phyloP scores from a whole-genome alignment of 1,284 basidiomycete genomes.

The Phenoliferia sp. region DNA sequence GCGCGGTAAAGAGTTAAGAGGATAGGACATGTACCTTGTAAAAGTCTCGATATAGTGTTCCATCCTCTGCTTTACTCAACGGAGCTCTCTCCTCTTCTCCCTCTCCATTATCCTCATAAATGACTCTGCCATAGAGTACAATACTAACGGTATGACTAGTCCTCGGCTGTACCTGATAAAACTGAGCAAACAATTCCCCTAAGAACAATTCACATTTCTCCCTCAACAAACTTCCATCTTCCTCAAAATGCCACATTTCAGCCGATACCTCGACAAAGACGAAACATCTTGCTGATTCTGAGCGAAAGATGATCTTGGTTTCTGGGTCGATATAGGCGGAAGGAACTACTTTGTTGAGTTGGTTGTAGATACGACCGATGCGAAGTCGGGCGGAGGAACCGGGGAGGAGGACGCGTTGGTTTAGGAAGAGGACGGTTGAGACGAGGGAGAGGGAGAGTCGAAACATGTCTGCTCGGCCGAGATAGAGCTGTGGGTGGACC shows the following conservation, averaged over 20 bases:
- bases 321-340: conserved; percentile 74
- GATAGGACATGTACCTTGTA: conserved; percentile 39
- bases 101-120: conserved; percentile 73
- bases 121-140: conserved; percentile 88
- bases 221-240: conserved; percentile 61
- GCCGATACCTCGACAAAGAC: conserved; percentile 88
- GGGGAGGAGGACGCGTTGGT: conserved; percentile 66
- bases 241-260: conserved; percentile 96
- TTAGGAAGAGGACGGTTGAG: conserved; percentile 49
- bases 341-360: conserved; percentile 44
- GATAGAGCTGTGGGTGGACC: conserved; percentile 6
- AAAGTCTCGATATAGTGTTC: conserved; percentile 77
- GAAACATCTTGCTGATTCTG: conserved; percentile 77
- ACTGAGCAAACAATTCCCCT: conserved; percentile 39
- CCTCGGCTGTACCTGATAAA: conserved; percentile 36
- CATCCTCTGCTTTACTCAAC: conserved; percentile 23
- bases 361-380: conserved; percentile 67
- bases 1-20: background rate
- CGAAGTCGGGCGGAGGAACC: conserved; percentile 67
- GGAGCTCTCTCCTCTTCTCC: conserved; percentile 53
- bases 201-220: conserved; percentile 93
- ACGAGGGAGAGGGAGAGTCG: conserved; percentile 66
- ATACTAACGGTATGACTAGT: conserved; percentile 94
- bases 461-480: conserved; percentile 90
- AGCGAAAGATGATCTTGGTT: conserved; percentile 85